phyloP scores from a whole-genome alignment of 768 basidiomycete species.

The Tylopilus sp. region DNA sequence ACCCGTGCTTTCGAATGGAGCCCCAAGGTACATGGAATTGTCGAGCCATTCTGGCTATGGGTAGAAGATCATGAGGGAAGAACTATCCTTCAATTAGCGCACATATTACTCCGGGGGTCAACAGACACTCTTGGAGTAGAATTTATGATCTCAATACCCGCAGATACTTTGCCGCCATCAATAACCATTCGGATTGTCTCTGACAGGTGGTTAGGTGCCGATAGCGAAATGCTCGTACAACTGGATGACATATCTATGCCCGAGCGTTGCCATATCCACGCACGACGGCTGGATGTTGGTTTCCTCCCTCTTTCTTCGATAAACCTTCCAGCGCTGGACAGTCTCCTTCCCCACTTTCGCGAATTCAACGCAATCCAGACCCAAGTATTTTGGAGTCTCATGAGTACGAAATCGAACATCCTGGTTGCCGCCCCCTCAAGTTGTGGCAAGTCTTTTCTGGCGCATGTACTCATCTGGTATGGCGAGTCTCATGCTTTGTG shows the following conservation, averaged over 20 bases:
- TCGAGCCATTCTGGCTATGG: constrained; percentile 96
- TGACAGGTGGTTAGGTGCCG: constrained; percentile 92
- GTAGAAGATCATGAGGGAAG: constrained; percentile 80
- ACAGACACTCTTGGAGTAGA: constrained; percentile 60
- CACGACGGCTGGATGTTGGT: constrained; percentile 67
- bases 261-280: constrained; percentile 47
- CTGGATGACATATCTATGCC: constrained; percentile 81
- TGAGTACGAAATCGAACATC: constrained; percentile 62
- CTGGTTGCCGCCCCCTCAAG: constrained; percentile 78
- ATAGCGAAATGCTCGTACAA: constrained; percentile 63
- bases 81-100: constrained; percentile 78
- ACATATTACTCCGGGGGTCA: constrained; percentile 66
- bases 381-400: constrained; percentile 80
- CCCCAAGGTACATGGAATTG: constrained; percentile 62
- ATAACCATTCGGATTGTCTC: constrained; percentile 79
- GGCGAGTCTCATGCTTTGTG: constrained; percentile 23
- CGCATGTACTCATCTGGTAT: constrained; percentile 70
- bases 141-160: constrained; percentile 76
- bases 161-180: constrained; percentile 53
- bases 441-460: constrained; percentile 77
- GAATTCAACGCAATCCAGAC: constrained; percentile 86
- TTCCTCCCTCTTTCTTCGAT: constrained; percentile 61
- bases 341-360: constrained; percentile 44
- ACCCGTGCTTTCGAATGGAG: constrained; percentile 78
- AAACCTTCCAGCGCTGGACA: constrained; percentile 39